These are phyloP conservation scores for Taphrina populina DNA, from an alignment of 1,139 yeast genomes.

Conservation along the genomic window DNA sequence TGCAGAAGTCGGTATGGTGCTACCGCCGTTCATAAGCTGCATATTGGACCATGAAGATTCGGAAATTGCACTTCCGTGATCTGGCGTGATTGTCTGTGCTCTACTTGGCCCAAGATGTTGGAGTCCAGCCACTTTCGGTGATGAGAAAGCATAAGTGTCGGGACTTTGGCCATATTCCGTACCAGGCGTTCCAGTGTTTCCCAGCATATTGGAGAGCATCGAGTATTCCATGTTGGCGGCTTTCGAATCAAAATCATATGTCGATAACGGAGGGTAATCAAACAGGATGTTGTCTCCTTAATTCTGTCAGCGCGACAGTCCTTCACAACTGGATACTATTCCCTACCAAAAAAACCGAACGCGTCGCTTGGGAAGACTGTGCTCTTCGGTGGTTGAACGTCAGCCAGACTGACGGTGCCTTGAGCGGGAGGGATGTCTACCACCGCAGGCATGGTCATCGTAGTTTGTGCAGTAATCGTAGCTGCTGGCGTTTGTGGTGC, in stretches of 20 bases:
- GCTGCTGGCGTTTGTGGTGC: too few relatives aligned
- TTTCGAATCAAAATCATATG: slow-evolving; percentile 57
- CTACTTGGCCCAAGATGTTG: slow-evolving; percentile 7
- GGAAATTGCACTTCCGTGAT: slow-evolving; percentile 6
- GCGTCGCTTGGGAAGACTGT: too few relatives aligned
- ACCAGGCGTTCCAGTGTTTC: slow-evolving; percentile 37
- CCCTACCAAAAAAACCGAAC: too few relatives aligned
- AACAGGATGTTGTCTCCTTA: slow-evolving; percentile 23
- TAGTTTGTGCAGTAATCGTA: too few relatives aligned
- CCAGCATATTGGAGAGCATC: slow-evolving; percentile 68
- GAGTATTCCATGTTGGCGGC: slow-evolving; percentile 84
- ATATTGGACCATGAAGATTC: slow-evolving; percentile 8
- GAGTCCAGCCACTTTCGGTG: slow-evolving; percentile 12
- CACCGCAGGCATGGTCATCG: too few relatives aligned
- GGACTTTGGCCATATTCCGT: slow-evolving; percentile 25
- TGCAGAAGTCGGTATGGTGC: not conserved
- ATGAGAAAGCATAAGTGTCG: slow-evolving; percentile 17
- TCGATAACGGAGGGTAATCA: slow-evolving; percentile 25
- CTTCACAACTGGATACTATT: too few relatives aligned
- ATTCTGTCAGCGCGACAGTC: not conserved
- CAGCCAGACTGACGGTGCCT: not conserved
- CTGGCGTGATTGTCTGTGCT: slow-evolving; percentile 6
- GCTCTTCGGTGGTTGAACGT: not conserved
- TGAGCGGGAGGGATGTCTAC: too few relatives aligned
- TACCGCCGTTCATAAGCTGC: not conserved